These are phyloP conservation scores for Sarcodon sp. DNA, from an alignment of 768 basidiomycete species.

Conservation along the genomic window DNA sequence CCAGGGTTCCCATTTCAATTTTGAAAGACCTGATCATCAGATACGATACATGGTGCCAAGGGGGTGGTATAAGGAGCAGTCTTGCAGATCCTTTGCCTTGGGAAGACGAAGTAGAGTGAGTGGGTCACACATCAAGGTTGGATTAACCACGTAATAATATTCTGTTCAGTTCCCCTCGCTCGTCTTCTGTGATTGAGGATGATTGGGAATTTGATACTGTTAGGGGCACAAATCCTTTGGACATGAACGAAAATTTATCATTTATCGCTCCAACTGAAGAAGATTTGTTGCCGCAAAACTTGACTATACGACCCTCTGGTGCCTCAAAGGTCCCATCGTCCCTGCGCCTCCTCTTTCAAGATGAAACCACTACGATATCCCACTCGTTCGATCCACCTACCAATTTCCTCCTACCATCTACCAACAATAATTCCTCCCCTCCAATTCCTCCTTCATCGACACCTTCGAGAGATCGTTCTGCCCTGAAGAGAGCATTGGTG, in stretches of 20 bases:
- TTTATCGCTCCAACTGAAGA: constrained; percentile 7
- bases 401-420: constrained; percentile 5
- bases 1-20: constrained; percentile 52
- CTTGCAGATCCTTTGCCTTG: constrained; percentile 60
- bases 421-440: constrained; percentile 15
- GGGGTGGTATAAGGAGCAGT: constrained; percentile 64
- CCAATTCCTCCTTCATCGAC: constrained; percentile 11
- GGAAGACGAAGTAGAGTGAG: constrained; percentile 51
- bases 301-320: constrained; percentile 37
- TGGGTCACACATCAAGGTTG: neutral
- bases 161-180: constrained; percentile 1
- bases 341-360: constrained; percentile 68
- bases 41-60: constrained; percentile 59
- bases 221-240: constrained; percentile 23
- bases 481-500: constrained; percentile 17
- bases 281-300: constrained; percentile 16
- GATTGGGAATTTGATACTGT: constrained; percentile 75
- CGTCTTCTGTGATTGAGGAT: constrained; percentile 15
- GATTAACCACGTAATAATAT: constrained; percentile 11
- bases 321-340: constrained; percentile 59
- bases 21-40: constrained; percentile 75
- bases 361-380: constrained; percentile 22
- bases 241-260: constrained; percentile 1
- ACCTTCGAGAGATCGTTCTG: constrained; percentile 20
- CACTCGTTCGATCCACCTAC: constrained; percentile 21